These are phyloP conservation scores for Acephala macrosclerotiorum DNA, from an alignment of 2,329 filamentous ascomycete species.

Conservation along the genomic window DNA sequence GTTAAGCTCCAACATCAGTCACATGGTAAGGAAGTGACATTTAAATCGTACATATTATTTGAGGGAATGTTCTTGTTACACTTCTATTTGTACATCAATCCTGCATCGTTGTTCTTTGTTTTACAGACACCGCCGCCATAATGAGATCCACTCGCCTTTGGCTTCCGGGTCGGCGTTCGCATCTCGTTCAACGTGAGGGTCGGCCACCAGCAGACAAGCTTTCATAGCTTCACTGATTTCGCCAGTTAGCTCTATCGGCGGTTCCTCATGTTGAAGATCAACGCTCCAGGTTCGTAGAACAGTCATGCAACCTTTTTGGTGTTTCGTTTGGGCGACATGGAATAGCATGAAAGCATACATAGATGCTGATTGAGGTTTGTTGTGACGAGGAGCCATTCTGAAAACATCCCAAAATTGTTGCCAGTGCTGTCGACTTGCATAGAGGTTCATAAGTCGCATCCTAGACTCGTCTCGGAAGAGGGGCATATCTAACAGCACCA, in stretches of 20 bases:
- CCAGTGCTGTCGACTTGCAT: slow-evolving; percentile 58
- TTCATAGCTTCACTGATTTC: slow-evolving; percentile 56
- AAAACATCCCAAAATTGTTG: slow-evolving; percentile 67
- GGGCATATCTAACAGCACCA: slow-evolving; percentile 54
- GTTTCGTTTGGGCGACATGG: slow-evolving; percentile 53
- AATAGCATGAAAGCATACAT: slow-evolving; percentile 64
- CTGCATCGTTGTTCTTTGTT: neutral
- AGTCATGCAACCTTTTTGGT: slow-evolving; percentile 53
- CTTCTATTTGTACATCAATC: slow-evolving; percentile 21
- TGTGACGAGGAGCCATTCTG: slow-evolving; percentile 59
- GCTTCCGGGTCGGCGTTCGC: slow-evolving; percentile 20
- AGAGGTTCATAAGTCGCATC: slow-evolving; percentile 53
- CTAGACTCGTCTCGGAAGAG: slow-evolving; percentile 50
- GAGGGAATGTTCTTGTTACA: slow-evolving; percentile 15
- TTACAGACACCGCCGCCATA: slow-evolving; percentile 30
- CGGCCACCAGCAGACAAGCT: slow-evolving; percentile 61
- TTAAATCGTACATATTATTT: slow-evolving; percentile 9
- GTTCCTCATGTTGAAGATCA: slow-evolving; percentile 65
- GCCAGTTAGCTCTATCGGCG: slow-evolving; percentile 54
- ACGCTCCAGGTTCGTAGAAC: slow-evolving; percentile 61
- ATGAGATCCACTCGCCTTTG: slow-evolving; percentile 30
- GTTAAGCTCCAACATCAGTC: neutral
- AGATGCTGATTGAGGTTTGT: slow-evolving; percentile 54
- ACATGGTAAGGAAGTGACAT: neutral
- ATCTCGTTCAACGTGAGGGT: slow-evolving; percentile 49